A percentile compares a stretch with the other conserved stretches of the same genome.
Evolutionary conservation across 352 stramenopile species (phyloP).

Genomic region (Thalassiosira exigua): DNA sequence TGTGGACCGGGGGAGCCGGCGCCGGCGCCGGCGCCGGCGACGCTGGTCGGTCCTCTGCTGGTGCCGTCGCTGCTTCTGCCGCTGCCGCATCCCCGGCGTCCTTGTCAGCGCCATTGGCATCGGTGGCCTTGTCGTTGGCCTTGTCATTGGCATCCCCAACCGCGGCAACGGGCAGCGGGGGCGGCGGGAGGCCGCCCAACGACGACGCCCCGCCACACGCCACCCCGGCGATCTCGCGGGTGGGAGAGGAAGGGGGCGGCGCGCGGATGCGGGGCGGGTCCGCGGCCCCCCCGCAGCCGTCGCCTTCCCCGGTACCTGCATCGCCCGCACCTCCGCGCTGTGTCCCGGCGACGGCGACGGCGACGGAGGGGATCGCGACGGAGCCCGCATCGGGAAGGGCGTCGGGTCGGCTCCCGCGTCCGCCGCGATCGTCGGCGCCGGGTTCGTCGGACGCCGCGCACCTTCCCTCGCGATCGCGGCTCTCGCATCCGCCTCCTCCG

Average conservation of each 20-base stretch:
- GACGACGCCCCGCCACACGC: too few species aligned
- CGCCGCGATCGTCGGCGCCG: too few species aligned
- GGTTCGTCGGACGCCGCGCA: too few species aligned
- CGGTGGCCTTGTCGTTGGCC: neutral
- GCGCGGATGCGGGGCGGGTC: neutral
- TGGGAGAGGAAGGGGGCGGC: neutral
- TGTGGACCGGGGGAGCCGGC: neutral
- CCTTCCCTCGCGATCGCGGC: neutral
- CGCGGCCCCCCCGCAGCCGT: neutral
- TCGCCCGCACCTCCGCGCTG: too few species aligned
- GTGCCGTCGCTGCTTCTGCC: neutral
- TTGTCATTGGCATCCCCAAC: neutral
- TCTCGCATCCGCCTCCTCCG: neutral
- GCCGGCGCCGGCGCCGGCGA: neutral
- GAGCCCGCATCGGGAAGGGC: too few species aligned
- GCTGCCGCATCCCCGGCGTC: neutral
- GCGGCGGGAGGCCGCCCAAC: neutral
- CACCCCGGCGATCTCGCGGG: too few species aligned
- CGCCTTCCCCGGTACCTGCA: slow-evolving; percentile 3
- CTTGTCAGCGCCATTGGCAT: neutral
- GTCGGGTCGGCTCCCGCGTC: too few species aligned
- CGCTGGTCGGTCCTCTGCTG: neutral
- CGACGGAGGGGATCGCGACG: neutral
- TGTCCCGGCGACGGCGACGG: too few species aligned
- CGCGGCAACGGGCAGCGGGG: neutral